Base-by-base conservation (phyloP, 2,329 filamentous ascomycete species). In the Podosphaera fusca region DNA sequence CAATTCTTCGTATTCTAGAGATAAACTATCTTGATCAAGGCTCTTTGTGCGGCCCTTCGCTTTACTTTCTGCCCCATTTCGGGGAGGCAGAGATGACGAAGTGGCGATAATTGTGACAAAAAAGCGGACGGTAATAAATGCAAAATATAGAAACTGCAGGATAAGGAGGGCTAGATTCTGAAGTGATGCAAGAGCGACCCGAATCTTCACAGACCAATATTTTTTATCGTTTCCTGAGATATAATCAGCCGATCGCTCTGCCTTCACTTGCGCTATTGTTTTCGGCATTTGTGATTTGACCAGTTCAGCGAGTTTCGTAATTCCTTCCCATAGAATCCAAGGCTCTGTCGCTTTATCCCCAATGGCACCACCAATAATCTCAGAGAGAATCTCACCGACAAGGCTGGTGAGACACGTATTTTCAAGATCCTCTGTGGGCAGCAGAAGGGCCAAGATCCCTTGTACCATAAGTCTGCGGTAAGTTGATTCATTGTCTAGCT, bases 401-500 rank as follows among this genome's bases (percentile, higher is more conserved):
- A 98, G 74, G 40, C 86, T 78, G 58, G 85, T 84, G 64, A 96
- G 74, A 68, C 87, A 94, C 56, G 80, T 80, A 68, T 95, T 96
- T 65, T 90, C 81, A 45, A 96, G 74, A 68, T 96, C 90, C 65
- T 96, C 90, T 14, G 88, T 92, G 8, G 92, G 92, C 29, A 98
- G 75, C 14, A 98, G 76, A 56, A 95, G 75, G 31, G 87, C 83
- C 60, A 98, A 73, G 42, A 88, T 75, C 35, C 84, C 86, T 66
- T 89, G 82, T 14, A 89, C 83, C n/a, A 96, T 75, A 58, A 96
- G 73, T 66, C 94, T 87, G 63, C 90, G 84, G 73, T 95, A 96
- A 51, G 80, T 75, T 33, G 76, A 75, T 71, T 96, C 92, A 65
- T 88, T 90, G 60, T 84, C 78, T 58, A 74, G 73, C 71, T 94